Evolutionary conservation across 1,284 basidiomycete genomes (phyloP), one percentile per base, ranked within the genome.

Genomic region (Phellinidium pouzarii): DNA sequence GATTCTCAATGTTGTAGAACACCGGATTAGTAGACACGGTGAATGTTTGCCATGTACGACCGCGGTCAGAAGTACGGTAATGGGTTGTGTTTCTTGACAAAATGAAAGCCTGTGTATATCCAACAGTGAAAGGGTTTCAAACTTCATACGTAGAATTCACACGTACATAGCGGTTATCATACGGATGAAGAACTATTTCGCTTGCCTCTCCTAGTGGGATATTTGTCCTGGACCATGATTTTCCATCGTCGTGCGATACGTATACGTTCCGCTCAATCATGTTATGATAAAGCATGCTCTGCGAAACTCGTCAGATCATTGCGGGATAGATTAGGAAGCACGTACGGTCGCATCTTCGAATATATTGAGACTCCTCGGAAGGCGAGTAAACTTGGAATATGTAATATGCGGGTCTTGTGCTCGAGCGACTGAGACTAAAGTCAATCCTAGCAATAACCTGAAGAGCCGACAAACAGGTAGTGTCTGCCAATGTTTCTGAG

Each of bases 171-270:
- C 75, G 71, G 58, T 83, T 89, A 65, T 94, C 80, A 62, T 86
- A 85, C 1, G 95, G 94, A 65, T 98, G 95, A 57, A 87, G 81
- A 52, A 98, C 72, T 47, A 98, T 80, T 72, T 88, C 80, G 4
- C 73, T 62, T 1, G 87, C 83, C 48, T 78, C 68, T 22, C 84
- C 83, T 43, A 67, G 60, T 0, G 80, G 82, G 43, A 94, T 79
- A 43, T 74, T 69, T 45, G 86, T 81, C 48, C 64, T 66, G 0
- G 66, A 67, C 93, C 94, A 98, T 0, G 70, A 69, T 69, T 86
- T 92, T 49, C 95, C 95, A 70, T 98, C 95, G 64, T 98, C 82
- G n/a, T 76, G 72, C 2, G 91, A 94, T 4, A 94, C 78, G 62
- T 82, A 82, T 7, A 98, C 75, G 54, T 80, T 75, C 11, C 86